Evolutionary conservation across 768 basidiomycete species (phyloP), one percentile per base, ranked within the genome.

Genomic region (Nidularia pulvinata): DNA sequence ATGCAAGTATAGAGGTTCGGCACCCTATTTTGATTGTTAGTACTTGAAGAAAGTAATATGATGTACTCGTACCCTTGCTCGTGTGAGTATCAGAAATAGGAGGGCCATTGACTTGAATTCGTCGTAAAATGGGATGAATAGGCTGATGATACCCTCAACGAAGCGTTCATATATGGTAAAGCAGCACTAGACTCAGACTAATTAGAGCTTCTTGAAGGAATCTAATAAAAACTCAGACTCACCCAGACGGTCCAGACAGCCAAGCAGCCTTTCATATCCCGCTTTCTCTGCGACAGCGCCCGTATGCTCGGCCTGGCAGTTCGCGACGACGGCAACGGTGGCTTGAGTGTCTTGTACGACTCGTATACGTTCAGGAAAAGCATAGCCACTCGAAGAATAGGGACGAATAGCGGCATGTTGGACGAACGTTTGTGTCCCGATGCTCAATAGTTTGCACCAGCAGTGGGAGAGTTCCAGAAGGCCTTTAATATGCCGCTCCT

Each of bases 241-340:
- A 91, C 92, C 89, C 90, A 94, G 57, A 94, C 84, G 43, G 91
- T 77, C 93, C 93, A 94, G 11, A 93, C 82, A 36, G 89, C 83
- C 47, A 94, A 72, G 64, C 84, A 86, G 16, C 91, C 91, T 67
- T 94, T 94, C 80, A 94, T 88, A 62, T 86, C 83, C 55, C 92
- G 81, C 67, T 94, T 94, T 61, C 92, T 77, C 66, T 88, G 86
- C 25, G 85, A 79, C 57, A 86, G 65, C 9, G 89, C 89, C 35
- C 87, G 81, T 16, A 79, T 68, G 58, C 85, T 89, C 7, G 86
- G 87, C 25, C 76, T 76, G 55, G 78, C 79, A 69, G 80, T 82
- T 16, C 79, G 71, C 32, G 71, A 55, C 5, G 79, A 81, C 1
- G 80, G 77, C 33, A 80, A 81, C 0, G 90, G 90, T 2, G 68